A percentile compares a stretch with the other conserved stretches of the same genome.
These are phyloP conservation scores for Trichosporon asahii DNA, from an alignment of 1,284 basidiomycete species.

Conservation along the genomic window DNA sequence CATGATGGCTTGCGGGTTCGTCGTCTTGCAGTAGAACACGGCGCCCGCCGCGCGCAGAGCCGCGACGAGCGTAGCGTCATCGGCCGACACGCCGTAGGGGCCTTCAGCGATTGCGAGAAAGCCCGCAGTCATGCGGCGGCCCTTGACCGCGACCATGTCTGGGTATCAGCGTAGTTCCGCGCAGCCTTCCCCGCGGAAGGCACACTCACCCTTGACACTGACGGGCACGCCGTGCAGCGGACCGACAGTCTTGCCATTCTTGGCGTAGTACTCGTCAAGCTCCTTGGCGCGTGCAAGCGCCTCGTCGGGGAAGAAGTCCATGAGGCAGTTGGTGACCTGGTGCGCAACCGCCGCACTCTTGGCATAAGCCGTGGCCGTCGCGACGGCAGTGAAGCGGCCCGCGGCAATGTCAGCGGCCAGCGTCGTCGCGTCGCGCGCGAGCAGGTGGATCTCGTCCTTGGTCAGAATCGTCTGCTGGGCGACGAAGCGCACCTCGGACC, in stretches of 20 bases:
- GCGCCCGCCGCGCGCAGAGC: constrained; percentile 34
- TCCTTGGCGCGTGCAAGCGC: constrained; percentile 59
- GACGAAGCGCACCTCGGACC: constrained; percentile 19
- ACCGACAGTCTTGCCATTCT: constrained; percentile 56
- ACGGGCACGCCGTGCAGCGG: constrained; percentile 64
- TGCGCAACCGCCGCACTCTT: constrained; percentile 34
- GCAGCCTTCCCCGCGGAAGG: not conserved
- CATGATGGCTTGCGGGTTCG: constrained; percentile 39
- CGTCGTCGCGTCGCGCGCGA: constrained; percentile 39
- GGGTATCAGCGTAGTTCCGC: not conserved
- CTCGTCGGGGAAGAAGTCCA: constrained; percentile 64
- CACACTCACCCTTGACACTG: constrained; percentile 55
- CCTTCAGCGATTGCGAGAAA: constrained; percentile 26
- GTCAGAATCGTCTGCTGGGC: constrained; percentile 25
- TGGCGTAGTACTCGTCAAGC: constrained; percentile 59
- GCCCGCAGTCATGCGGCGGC: constrained; percentile 36
- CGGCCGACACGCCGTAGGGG: constrained; percentile 4
- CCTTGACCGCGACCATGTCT: constrained; percentile 50
- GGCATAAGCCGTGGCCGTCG: constrained; percentile 36
- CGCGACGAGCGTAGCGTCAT: constrained; percentile 21
- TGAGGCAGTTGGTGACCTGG: constrained; percentile 61
- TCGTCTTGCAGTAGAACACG: constrained; percentile 31
- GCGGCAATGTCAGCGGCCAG: constrained; percentile 41
- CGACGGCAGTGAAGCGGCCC: constrained; percentile 29
- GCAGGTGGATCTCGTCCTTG: constrained; percentile 32